These are phyloP conservation scores for Torrubiellomyces zombiae DNA, from an alignment of 2,329 filamentous ascomycete genomes.

Conservation along the genomic window DNA sequence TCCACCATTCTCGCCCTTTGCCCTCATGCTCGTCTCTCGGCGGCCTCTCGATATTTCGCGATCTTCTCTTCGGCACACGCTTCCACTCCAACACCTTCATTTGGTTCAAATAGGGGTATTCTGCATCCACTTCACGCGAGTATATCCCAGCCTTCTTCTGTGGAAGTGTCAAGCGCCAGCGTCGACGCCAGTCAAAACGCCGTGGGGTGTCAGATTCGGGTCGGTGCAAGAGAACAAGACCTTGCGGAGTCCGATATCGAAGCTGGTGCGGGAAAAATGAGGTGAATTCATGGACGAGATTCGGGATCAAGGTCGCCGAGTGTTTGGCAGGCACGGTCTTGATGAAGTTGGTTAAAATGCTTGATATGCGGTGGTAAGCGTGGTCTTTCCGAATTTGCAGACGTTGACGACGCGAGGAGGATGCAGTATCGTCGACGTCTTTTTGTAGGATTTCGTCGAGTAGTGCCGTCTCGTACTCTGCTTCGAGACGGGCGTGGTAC, in stretches of 20 bases:
- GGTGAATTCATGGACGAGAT: constrained; percentile 16
- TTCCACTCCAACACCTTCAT: constrained; percentile 11
- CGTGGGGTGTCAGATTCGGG: constrained; percentile 6
- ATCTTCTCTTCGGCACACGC: constrained; percentile 9
- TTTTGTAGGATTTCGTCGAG: constrained; percentile 17
- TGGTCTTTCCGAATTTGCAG: constrained; percentile 16
- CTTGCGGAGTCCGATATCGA: constrained; percentile 16
- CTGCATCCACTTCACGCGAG: constrained; percentile 5
- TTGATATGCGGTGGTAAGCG: constrained; percentile 13
- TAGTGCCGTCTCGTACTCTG: constrained; percentile 11
- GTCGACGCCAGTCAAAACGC: constrained; percentile 9
- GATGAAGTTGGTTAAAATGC: constrained; percentile 12
- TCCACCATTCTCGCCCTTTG: constrained; percentile 12
- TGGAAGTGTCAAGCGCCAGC: constrained; percentile 12
- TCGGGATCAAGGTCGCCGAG: constrained; percentile 10
- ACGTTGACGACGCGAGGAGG: constrained; percentile 10
- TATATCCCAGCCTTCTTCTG: constrained; percentile 8
- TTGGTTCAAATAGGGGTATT: constrained; percentile 9
- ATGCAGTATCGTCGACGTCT: constrained; percentile 6
- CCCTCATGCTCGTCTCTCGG: constrained; percentile 8
- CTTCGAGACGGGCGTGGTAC: constrained; percentile 13
- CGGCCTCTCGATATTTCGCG: constrained; percentile 6
- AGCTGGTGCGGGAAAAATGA: constrained; percentile 16
- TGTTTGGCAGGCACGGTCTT: constrained; percentile 8
- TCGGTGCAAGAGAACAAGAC: constrained; percentile 11